Evolutionary conservation across 352 stramenopile species (phyloP).

Genomic region (Pythium dissotocum): DNA sequence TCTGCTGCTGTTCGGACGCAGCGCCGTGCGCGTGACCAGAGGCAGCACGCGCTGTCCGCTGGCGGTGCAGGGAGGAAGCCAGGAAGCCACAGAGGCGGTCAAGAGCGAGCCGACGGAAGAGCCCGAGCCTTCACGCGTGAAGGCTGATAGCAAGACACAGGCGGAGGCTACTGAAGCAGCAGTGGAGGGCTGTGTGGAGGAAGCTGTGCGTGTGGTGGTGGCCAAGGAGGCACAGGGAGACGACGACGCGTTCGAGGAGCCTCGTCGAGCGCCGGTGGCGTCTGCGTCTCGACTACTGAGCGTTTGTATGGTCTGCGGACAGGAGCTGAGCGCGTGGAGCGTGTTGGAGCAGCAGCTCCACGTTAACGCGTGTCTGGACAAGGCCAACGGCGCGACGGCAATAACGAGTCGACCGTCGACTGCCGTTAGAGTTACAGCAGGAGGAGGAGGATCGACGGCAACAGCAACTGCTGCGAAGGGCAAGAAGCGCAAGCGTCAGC

Average conservation of each 20-base stretch:
- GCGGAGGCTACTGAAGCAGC: background rate
- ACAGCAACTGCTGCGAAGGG: background rate
- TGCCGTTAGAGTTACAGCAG: slow-evolving; percentile 1
- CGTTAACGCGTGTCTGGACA: slow-evolving; percentile 43
- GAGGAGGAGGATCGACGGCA: slow-evolving; percentile 29
- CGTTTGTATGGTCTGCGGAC: slow-evolving; percentile 39
- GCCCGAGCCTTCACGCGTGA: background rate
- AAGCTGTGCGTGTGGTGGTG: background rate
- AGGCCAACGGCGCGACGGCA: slow-evolving; percentile 10
- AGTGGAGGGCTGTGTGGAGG: background rate
- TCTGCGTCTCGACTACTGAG: slow-evolving; percentile 29
- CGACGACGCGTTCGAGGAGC: slow-evolving; percentile 18
- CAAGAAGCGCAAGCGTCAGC: slow-evolving; percentile 31
- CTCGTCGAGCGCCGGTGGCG: background rate
- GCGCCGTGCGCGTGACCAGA: slow-evolving; percentile 16
- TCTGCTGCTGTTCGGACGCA: slow-evolving; percentile 42
- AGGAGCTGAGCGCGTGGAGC: slow-evolving; percentile 36
- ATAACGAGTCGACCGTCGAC: background rate
- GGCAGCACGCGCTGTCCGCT: slow-evolving; percentile 9
- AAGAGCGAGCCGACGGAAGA: background rate
- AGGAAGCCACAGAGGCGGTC: background rate
- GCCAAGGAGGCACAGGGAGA: slow-evolving; percentile 1
- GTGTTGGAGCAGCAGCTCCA: slow-evolving; percentile 39
- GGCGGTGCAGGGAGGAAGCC: background rate
- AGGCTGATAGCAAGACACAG: background rate